Evolutionary conservation across 1,284 basidiomycete species (phyloP), one percentile per base, ranked within the genome.

Genomic region (Fistulina hepatica): DNA sequence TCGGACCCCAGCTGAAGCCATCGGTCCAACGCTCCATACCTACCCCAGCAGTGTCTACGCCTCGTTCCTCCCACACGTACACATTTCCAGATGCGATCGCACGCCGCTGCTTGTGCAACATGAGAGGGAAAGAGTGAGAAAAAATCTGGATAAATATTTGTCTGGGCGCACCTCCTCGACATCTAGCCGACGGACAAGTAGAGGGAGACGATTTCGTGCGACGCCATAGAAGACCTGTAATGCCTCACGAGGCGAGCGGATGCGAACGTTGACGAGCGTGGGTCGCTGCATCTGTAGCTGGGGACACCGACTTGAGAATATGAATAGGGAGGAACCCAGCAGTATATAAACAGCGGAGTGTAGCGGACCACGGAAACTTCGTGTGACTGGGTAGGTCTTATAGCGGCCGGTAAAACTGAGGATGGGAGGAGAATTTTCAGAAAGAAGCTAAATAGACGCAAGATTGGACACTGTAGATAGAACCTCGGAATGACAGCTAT

Each of bases 11-110:
- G 35, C 77, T 75, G 75, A 85, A 81, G 31, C 78, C 81, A 54
- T 81, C 81, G 35, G 78, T 85, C 82, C 81, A 83, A 50, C 82
- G 65, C 51, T 85, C 82, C 76, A 85, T 85, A 37, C 81, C 79
- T 36, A 84, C 68, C 10, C 81, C 81, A 11, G 78, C 79, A 20
- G 77, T 75, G 49, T 86, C 82, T 11, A 76, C 75, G 34, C 77
- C 76, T 49, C 79, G 76, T 50, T 85, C 83, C 54, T 86, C 83
- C 83, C 83, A 88, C 44, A 88, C 80, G 48, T 84, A 88, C 20
- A 85, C 78, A 48, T 83, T 81, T 27, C 83, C 83, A 5, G 43
- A 39, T 6, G 36, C 19, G 25, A 47, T 47, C 15, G 37, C 41
- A 3, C 44, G 44, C 25, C 46, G 43, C 22, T n/a, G n/a, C n/a